Conservation (phyloP, 139 green algal species). For the Chlamydomonas sp. region DNA sequence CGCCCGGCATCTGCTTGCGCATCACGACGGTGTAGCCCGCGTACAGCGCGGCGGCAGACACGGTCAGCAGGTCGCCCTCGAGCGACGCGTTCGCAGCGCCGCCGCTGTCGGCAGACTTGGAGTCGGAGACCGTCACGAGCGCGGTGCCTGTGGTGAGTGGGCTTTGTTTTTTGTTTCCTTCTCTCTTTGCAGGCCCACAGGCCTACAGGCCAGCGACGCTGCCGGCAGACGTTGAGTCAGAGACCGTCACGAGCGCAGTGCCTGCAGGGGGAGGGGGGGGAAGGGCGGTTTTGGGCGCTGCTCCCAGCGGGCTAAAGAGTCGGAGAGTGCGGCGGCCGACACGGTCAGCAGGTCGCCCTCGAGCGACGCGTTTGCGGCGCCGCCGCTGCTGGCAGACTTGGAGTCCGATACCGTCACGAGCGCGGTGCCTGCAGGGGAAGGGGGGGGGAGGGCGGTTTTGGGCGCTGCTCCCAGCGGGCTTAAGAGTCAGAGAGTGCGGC, state of each 20-base stretch:
- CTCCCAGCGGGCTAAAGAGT: no score
- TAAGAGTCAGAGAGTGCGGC: no score
- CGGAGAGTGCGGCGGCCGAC: constrained; percentile 71
- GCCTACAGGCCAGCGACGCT: no score
- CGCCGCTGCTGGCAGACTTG: background rate
- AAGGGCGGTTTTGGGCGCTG: no score
- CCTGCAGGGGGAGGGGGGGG: no score
- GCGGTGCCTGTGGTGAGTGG: constrained; percentile 27
- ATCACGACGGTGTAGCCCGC: constrained; percentile 79
- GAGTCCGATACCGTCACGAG: constrained; percentile 30
- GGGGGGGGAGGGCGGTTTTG: no score
- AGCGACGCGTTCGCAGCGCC: background rate
- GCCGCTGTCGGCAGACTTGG: background rate
- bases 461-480: no score
- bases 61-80: constrained; percentile 66
- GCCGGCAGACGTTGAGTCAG: constrained; percentile 9
- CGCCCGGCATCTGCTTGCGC: constrained; percentile 40
- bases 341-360: constrained; percentile 74
- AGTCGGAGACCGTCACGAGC: constrained; percentile 26
- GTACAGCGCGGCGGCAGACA: constrained; percentile 73
- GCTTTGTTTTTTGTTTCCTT: no score
- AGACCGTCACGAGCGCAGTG: constrained; percentile 28
- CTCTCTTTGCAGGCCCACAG: no score
- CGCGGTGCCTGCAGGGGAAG: constrained; percentile 29
- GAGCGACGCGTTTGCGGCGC: background rate